These are phyloP conservation scores for Prasinococcaceae sp. DNA, from an alignment of 139 green algal species.

Conservation along the genomic window DNA sequence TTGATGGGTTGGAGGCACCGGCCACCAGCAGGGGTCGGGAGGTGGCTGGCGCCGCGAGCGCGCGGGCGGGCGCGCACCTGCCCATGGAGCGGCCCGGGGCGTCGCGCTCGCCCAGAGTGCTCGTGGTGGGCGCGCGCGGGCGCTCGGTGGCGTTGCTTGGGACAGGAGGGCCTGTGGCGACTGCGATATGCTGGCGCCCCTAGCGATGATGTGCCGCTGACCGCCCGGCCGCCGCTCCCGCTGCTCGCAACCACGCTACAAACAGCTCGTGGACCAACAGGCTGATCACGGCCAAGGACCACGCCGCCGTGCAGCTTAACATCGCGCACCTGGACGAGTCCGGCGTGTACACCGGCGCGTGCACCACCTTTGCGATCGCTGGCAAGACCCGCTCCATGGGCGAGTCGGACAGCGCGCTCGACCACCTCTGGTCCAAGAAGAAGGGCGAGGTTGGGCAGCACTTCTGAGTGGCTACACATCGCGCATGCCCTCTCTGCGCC, in stretches of 20 bases:
- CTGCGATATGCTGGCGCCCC: background rate
- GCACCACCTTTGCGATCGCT: slow-evolving; percentile 85
- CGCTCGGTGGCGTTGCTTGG: background rate
- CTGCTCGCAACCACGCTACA: too few species aligned
- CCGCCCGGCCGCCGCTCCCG: background rate
- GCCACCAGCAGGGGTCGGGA: too few species aligned
- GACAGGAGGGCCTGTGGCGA: background rate
- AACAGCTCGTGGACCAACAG: slow-evolving; percentile 96
- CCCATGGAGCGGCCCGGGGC: background rate
- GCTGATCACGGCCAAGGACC: slow-evolving; percentile 97
- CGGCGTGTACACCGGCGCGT: slow-evolving; percentile 83
- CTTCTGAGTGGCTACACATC: too few species aligned
- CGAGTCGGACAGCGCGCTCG: slow-evolving; percentile 68
- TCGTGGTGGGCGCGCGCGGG: background rate
- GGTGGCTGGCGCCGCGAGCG: too few species aligned
- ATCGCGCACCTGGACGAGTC: slow-evolving; percentile 91
- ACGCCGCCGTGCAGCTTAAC: slow-evolving; percentile 94
- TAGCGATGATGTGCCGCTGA: background rate
- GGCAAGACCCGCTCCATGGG: slow-evolving; percentile 73
- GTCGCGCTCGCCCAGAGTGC: background rate
- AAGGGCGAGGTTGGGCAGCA: slow-evolving; percentile 16
- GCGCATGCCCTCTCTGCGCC: too few species aligned
- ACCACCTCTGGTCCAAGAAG: slow-evolving; percentile 79
- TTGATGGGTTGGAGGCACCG: too few species aligned
- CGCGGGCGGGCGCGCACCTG: too few species aligned